Evolutionary conservation across 768 basidiomycete genomes (phyloP), one percentile per base, ranked within the genome.

Genomic region (Boletus vinaceobasis): DNA sequence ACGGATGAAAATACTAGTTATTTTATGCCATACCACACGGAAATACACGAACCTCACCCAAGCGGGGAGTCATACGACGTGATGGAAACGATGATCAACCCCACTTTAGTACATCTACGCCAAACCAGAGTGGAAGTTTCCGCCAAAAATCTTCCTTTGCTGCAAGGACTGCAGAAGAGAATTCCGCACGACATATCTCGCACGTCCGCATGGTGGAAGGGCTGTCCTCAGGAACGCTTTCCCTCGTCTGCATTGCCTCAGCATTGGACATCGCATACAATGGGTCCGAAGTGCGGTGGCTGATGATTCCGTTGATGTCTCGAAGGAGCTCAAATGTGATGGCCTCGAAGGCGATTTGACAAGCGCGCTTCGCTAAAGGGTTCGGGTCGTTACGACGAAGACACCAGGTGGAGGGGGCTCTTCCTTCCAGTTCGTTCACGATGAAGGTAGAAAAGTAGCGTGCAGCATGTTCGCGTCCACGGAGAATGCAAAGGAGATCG

Each of bases 391-490:
- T 73, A n/a, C 73, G 73, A 62, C 81, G 73, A 11, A 79, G 58
- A 64, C 87, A 88, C 56, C 64, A 64, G 9, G 64, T 37, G 14
- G 81, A 79, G 17, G 83, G 74, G 36, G 76, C 67, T 56, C 88
- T 76, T 44, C 84, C 83, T 72, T 90, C 88, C 21, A 90, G 77
- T 57, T 88, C 80, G 62, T 84, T 84, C 50, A 85, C 84, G 62
- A 90, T 80, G 66, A 90, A 90, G 9, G 85, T 86, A 11, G 88
- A 88, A 50, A 90, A 80, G 70, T 82, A 90, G 40, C 87, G 83
- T 10, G 86, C 83, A 11, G 81, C 79, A 49, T 85, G 80, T 71
- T 90, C 88, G 50, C 87, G 84, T 9, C 88, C 88, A 53, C 79
- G 82, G 9, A 89, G 75, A 38, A 85, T 76, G 43, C 66, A 75